Percentiles rank a stretch among this genome's conserved stretches.
phyloP scores from a whole-genome alignment of 176 grass and related monocot species.

The Zoysia pacifica region DNA sequence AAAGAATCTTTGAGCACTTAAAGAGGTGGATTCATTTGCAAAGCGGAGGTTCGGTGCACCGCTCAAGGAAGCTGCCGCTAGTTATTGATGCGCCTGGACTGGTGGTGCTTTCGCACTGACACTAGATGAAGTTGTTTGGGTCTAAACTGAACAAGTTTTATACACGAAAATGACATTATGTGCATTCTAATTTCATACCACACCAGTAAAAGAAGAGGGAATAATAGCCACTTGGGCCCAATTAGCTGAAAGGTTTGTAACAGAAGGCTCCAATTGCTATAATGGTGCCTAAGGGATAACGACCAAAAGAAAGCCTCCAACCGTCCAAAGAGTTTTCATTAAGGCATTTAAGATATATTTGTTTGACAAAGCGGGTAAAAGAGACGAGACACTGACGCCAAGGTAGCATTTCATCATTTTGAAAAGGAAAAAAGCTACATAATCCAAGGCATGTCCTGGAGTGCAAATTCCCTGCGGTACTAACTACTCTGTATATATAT shows the following conservation, averaged over 20 bases:
- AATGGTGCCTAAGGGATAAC: background rate
- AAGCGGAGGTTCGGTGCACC: background rate
- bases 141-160: background rate
- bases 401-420: background rate
- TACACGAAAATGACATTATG: background rate
- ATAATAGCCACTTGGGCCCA: background rate
- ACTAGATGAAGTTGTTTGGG: background rate
- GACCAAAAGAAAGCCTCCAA: background rate
- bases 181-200: background rate
- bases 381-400: background rate
- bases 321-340: background rate
- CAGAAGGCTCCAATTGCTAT: constrained; percentile 17
- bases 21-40: background rate
- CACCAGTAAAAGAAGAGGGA: background rate
- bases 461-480: background rate
- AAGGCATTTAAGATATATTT: background rate
- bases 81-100: no score
- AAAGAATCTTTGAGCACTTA: constrained; percentile 14
- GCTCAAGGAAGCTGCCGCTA: background rate
- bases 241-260: background rate
- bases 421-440: background rate
- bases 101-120: background rate
- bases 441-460: background rate
- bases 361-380: background rate
- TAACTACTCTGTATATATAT: background rate